Conservation (phyloP, 345 rosid species). For the Acer saccharum region DNA sequence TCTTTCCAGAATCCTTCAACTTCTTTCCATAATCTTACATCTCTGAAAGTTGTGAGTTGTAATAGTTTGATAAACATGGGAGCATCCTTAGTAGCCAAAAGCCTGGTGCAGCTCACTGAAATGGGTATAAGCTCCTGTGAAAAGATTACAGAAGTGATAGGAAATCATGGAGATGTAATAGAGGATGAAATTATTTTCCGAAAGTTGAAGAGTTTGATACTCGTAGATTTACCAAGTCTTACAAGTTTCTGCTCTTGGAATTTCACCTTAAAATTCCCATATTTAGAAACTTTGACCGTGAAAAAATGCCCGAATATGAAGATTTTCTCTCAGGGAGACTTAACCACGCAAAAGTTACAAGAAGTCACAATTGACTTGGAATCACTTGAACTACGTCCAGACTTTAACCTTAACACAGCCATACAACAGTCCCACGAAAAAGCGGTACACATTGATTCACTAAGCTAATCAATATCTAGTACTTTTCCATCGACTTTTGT, state of each 20-base stretch:
- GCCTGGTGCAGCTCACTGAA: neutral
- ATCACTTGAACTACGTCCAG: too few species aligned
- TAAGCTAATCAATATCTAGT: too few species aligned
- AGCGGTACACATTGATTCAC: too few species aligned
- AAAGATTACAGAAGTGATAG: neutral
- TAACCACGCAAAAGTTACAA: too few species aligned
- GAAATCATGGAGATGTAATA: neutral
- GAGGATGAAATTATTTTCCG: constrained; percentile 1
- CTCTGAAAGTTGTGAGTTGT: neutral
- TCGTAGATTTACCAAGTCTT: neutral
- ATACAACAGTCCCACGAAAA: too few species aligned
- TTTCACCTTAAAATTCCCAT: too few species aligned
- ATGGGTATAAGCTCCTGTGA: neutral
- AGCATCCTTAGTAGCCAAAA: constrained; percentile 9
- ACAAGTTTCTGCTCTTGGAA: neutral
- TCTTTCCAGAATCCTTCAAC: constrained; percentile 3
- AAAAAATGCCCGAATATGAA: too few species aligned
- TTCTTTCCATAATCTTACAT: neutral
- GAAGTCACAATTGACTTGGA: too few species aligned
- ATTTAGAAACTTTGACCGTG: too few species aligned
- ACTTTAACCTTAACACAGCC: too few species aligned
- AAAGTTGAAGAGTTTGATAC: neutral
- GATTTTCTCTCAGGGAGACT: too few species aligned
- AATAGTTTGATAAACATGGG: neutral
- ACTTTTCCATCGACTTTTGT: too few species aligned